A percentile compares a stretch with the other conserved stretches of the same genome.
These are phyloP conservation scores for Pseudisothecium myosuroides DNA, from an alignment of 225 moss, liverwort and hornwort species.

Conservation along the genomic window DNA sequence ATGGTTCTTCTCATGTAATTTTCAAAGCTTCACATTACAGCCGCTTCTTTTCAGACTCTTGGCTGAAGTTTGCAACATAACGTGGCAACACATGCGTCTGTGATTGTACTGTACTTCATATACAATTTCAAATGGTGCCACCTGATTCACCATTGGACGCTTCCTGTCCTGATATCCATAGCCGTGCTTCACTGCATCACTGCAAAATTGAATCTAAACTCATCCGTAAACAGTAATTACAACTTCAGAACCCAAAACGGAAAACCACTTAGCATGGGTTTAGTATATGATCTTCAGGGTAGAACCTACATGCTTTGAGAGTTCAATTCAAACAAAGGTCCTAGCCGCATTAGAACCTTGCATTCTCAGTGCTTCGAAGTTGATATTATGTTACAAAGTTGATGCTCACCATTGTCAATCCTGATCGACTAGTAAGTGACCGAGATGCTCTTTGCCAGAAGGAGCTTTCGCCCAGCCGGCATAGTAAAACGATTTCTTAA, in stretches of 20 bases:
- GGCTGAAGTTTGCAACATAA: not conserved
- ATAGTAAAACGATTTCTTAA: not conserved
- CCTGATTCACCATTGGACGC: not conserved
- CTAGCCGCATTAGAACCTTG: not conserved
- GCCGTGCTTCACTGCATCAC: not conserved
- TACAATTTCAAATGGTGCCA: not conserved
- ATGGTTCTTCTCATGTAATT: no score
- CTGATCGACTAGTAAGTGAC: not conserved
- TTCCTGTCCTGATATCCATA: not conserved
- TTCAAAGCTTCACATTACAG: not conserved
- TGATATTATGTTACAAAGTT: not conserved
- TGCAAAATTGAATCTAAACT: not conserved
- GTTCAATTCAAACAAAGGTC: not conserved
- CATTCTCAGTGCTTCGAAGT: not conserved
- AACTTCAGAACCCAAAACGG: not conserved
- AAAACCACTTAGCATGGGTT: not conserved
- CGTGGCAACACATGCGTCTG: not conserved
- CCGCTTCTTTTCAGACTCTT: not conserved
- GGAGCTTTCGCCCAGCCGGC: not conserved
- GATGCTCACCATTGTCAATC: not conserved
- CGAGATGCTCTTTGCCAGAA: conserved; percentile 1
- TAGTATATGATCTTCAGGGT: not conserved
- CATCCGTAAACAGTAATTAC: not conserved
- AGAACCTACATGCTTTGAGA: not conserved
- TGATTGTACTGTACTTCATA: not conserved